These are phyloP conservation scores for Pseudophaeomoniella oleicola DNA, from an alignment of 2,329 filamentous ascomycete genomes.

Conservation along the genomic window DNA sequence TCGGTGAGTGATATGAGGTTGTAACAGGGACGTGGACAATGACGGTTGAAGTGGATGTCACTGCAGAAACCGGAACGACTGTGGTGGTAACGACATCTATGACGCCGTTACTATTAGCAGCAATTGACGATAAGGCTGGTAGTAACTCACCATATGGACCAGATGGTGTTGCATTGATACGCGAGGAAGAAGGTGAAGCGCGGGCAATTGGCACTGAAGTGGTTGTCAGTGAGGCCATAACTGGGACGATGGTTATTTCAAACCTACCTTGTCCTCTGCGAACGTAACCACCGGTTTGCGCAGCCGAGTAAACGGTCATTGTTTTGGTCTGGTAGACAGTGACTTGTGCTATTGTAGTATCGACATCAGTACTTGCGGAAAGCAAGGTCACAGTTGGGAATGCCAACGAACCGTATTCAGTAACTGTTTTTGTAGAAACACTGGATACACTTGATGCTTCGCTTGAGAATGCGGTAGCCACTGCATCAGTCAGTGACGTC, in stretches of 20 bases:
- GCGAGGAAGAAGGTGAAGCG: neutral
- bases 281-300: neutral
- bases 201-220: neutral
- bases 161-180: neutral
- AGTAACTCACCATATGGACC: neutral
- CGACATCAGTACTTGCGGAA: neutral
- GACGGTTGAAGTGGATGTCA: neutral
- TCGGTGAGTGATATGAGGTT: neutral
- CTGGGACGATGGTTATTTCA: neutral
- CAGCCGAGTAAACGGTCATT: neutral
- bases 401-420: neutral
- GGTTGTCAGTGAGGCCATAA: neutral
- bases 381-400: too few relatives aligned
- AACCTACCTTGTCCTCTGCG: neutral
- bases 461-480: too few relatives aligned
- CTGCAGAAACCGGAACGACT: neutral
- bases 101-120: neutral
- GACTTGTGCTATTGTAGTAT: neutral
- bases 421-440: neutral
- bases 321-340: neutral
- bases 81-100: neutral
- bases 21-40: neutral
- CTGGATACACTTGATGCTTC: too few relatives aligned
- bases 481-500: too few relatives aligned
- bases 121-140: neutral